Evolutionary conservation across 2,329 filamentous ascomycete species (phyloP), one percentile per base, ranked within the genome.

Genomic region (Penicillium aurantiogriseum): DNA sequence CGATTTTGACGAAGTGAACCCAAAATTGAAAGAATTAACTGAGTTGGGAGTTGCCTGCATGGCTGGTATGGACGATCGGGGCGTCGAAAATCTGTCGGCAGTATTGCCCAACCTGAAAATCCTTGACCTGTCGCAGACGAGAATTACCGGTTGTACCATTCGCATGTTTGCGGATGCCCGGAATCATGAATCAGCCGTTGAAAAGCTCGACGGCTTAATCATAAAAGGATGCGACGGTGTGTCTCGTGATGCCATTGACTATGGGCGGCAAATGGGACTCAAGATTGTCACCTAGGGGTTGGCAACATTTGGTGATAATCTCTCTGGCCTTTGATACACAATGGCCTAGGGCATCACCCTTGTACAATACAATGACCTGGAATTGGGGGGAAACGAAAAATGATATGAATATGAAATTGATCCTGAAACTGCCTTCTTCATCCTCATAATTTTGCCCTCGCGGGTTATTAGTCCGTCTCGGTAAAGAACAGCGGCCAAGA

Each of bases 91-190:
- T 9, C 54, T 76, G 2, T 54, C 68, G 11, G 40, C 59, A 2
- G 49, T 43, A 11, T 61, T 76, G 42, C 62, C 64, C 0, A 64
- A 69, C 2, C 49, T 78, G 17, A 72, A 69, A 47, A 56, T 67
- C 1, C 63, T 78, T 5, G 58, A 76, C 59, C 25, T 77, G 9
- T 72, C 72, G 0, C 62, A 63, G 38, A 77, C 73, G 1, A 58
- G 52, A 13, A 68, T 77, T 6, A 75, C 72, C 5, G 75, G 75
- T 0, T 58, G 66, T 17, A 64, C 70, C 1, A 63, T 77, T 38
- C 74, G 73, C 33, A 63, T 54, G n/a, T 57, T 77, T 23, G 70
- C 69, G 2, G 68, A 73, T 54, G 54, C 63, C 2, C 60, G 58
- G 10, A 27, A 25, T 0, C 57, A 62, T 0, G 61, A 61, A 3